Base-by-base conservation (phyloP, 352 stramenopile species). In the Phytophthora multivora region DNA sequence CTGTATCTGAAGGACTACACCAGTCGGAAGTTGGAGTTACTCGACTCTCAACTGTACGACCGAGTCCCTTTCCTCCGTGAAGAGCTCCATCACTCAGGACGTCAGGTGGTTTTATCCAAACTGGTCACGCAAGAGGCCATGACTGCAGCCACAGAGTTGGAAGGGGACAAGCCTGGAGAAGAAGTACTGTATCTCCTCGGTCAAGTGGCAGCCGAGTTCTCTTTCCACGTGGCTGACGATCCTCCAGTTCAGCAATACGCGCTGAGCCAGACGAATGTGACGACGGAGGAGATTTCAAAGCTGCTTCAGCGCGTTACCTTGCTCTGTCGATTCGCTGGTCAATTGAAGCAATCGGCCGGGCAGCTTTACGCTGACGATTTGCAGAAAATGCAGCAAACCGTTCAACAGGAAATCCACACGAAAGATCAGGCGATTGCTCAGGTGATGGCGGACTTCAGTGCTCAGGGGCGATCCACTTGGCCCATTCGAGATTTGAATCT, bases 1-100 rank as follows among this genome's bases (percentile, higher is more conserved):
- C 75, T 83, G 8, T 53, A 71, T 11, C 43, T 88, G 16, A 78
- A 83, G 45, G 70, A 79, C 16, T 69, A 78, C 53, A 49, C 60
- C 1, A 40, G 79, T 38, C 57, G 82, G 30, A 73, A 63, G 9
- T 21, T 87, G 7, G 54, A 73, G 16, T 16, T 79, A 10, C 59
- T 90, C 15, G 57, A 46, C 31, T 25, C 26, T 23, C 36, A 55
- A 0, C 42, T 90, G 15, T 90, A 79, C 50, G 26, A 61, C 12
- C 43, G 42, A 2, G 51, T 90, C 7, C 61, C 62, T 25, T 90
- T 90, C 48, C 61, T 90, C 11, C 18, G 63, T 40, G 63, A 73
- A 43, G 46, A 35, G 8, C 3, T 51, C 3, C 40, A 40, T 26
- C 43, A 63, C 3, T 59, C 51, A 15, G 55, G 69, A 12, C 40